These are phyloP conservation scores for Calonectria pseudoreteaudii DNA, from an alignment of 2,329 filamentous ascomycete genomes.

Conservation along the genomic window DNA sequence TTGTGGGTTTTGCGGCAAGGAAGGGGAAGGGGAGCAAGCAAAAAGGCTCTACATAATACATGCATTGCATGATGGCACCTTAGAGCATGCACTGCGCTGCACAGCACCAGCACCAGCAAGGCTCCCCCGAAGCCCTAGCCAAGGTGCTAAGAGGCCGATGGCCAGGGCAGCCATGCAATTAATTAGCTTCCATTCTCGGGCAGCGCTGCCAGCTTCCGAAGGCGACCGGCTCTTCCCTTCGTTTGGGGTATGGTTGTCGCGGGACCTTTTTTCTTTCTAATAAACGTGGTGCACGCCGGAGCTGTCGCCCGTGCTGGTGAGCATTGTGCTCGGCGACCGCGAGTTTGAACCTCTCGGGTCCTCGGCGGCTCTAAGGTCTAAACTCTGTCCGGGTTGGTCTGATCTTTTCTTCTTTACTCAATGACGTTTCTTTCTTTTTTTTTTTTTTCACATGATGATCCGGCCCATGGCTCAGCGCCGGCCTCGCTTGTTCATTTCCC, in stretches of 20 bases:
- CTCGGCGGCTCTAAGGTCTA: neutral
- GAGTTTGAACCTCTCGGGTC: slow-evolving; percentile 9
- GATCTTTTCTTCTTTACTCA: neutral
- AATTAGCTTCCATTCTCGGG: slow-evolving; percentile 5
- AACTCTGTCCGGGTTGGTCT: neutral
- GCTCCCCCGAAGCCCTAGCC: slow-evolving; percentile 4
- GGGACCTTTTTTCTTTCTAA: neutral
- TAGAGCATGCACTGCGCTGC: slow-evolving; percentile 4
- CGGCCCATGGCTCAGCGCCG: neutral
- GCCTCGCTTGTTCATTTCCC: neutral
- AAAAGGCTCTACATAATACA: slow-evolving; percentile 8
- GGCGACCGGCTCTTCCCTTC: neutral
- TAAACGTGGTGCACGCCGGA: neutral
- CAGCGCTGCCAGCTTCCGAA: neutral
- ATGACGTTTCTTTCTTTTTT: neutral
- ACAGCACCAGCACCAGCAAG: neutral
- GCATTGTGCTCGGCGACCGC: no score
- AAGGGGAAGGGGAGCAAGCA: neutral
- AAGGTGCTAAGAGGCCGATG: neutral
- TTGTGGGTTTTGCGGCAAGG: neutral
- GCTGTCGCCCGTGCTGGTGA: neutral
- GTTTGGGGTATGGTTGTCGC: neutral
- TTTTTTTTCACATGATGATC: slow-evolving; percentile 9
- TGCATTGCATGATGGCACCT: slow-evolving; percentile 10
- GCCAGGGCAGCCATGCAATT: slow-evolving; percentile 2